phyloP scores from a whole-genome alignment of 306 rosid genomes.

The Astragalus glycyphyllos region DNA sequence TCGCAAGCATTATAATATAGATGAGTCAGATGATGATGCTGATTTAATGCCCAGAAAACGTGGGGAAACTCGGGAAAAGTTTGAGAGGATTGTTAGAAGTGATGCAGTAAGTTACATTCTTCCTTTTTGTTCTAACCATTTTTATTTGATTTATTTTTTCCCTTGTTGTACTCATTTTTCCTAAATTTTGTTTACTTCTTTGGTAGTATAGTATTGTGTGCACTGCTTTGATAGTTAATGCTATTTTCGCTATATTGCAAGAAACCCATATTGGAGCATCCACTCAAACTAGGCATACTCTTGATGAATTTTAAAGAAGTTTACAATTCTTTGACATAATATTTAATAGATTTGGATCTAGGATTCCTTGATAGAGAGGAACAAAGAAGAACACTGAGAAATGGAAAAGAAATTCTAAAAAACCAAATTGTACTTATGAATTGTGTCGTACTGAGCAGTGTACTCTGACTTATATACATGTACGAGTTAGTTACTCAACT shows the following conservation, averaged over 20 bases:
- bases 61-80: constrained; percentile 57
- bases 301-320: constrained; percentile 17
- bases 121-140: constrained; percentile 26
- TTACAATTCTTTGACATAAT: not conserved
- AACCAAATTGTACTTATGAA: too few species aligned
- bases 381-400: too few species aligned
- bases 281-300: constrained; percentile 1
- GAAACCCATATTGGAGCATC: constrained; percentile 16
- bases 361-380: too few species aligned
- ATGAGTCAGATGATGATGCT: constrained; percentile 85
- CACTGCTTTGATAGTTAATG: constrained; percentile 22
- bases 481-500: too few species aligned
- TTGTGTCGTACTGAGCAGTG: too few species aligned
- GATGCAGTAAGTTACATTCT: constrained; percentile 68
- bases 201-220: not conserved
- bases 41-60: constrained; percentile 64
- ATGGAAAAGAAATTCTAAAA: too few species aligned
- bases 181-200: not conserved
- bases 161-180: not conserved
- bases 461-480: too few species aligned
- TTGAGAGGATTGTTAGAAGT: constrained; percentile 75
- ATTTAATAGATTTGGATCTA: not conserved
- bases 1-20: constrained; percentile 80
- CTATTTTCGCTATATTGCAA: not conserved
- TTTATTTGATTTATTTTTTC: not conserved